A percentile compares a stretch with the other conserved stretches of the same genome.
These are phyloP conservation scores for Talaromyces pinophilus DNA, from an alignment of 2,329 filamentous ascomycete species.

Conservation along the genomic window DNA sequence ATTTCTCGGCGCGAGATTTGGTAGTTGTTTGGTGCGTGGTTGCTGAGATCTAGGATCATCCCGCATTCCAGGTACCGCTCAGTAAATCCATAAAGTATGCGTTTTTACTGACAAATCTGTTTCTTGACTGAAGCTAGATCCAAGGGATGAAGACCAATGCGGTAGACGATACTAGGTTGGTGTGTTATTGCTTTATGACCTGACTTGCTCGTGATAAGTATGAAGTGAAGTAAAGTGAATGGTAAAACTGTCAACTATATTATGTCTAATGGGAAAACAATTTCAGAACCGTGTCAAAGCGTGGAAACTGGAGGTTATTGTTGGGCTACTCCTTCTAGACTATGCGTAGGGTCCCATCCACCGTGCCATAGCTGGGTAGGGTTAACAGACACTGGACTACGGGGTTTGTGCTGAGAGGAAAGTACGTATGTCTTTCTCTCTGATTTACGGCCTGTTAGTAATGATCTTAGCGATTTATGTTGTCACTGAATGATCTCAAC, in stretches of 20 bases:
- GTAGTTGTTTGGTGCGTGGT: neutral
- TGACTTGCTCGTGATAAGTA: neutral
- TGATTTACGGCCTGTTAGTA: too few species aligned
- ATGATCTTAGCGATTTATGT: too few species aligned
- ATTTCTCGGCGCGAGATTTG: conserved; percentile 2
- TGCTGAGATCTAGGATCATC: neutral
- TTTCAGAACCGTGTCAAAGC: neutral
- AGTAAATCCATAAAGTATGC: neutral
- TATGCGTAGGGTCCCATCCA: neutral
- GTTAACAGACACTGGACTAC: too few species aligned
- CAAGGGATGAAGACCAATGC: neutral
- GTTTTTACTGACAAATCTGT: neutral
- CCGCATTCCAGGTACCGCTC: neutral
- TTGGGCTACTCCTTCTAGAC: neutral
- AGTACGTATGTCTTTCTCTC: neutral
- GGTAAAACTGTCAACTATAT: too few species aligned
- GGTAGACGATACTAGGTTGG: neutral
- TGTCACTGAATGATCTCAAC: too few species aligned
- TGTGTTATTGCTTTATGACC: neutral
- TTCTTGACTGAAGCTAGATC: too few species aligned
- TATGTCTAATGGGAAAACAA: too few species aligned
- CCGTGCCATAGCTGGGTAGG: neutral
- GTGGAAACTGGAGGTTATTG: too few species aligned
- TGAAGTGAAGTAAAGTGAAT: too few species aligned
- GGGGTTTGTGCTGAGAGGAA: neutral